These are phyloP conservation scores for Cardiospermum halicacabum DNA, from an alignment of 345 rosid genomes.

Conservation along the genomic window DNA sequence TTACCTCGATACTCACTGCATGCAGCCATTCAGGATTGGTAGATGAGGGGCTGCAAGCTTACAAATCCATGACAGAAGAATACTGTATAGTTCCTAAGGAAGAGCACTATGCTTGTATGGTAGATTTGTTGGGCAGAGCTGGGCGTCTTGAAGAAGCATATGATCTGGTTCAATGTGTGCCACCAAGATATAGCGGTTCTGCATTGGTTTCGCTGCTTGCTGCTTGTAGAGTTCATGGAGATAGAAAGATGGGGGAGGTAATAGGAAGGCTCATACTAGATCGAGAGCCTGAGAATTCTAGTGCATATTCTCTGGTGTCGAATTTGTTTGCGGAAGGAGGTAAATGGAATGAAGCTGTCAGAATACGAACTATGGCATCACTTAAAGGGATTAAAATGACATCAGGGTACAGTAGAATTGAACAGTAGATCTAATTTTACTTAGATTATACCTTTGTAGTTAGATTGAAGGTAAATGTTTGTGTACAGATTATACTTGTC, in stretches of 20 bases:
- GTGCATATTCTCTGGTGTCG: conserved; percentile 23
- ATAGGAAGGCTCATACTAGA: conserved; percentile 28
- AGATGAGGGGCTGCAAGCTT: conserved; percentile 25
- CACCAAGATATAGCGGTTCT: conserved; percentile 19
- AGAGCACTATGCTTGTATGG: conserved; percentile 30
- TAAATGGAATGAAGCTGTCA: conserved; percentile 30
- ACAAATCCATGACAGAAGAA: conserved; percentile 27
- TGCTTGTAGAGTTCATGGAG: conserved; percentile 29
- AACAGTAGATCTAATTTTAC: no score
- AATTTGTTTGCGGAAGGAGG: conserved; percentile 32
- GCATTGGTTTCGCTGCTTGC: conserved; percentile 30
- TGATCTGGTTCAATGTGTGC: conserved; percentile 18
- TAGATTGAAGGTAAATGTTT: no score
- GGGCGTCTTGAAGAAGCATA: conserved; percentile 33
- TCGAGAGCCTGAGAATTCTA: conserved; percentile 20
- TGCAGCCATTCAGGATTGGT: conserved; percentile 38
- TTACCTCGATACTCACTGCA: conserved; percentile 32
- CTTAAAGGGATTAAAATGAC: conserved; percentile 20
- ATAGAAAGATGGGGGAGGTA: conserved; percentile 24
- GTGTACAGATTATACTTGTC: no score
- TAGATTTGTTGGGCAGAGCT: conserved; percentile 35
- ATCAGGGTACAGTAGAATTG: conserved; percentile 20
- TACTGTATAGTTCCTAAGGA: conserved; percentile 14
- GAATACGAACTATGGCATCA: conserved; percentile 20
- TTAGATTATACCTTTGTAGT: no score